phyloP scores from a whole-genome alignment of 164 flowering plant species.

The Stephania yunnanensis region DNA sequence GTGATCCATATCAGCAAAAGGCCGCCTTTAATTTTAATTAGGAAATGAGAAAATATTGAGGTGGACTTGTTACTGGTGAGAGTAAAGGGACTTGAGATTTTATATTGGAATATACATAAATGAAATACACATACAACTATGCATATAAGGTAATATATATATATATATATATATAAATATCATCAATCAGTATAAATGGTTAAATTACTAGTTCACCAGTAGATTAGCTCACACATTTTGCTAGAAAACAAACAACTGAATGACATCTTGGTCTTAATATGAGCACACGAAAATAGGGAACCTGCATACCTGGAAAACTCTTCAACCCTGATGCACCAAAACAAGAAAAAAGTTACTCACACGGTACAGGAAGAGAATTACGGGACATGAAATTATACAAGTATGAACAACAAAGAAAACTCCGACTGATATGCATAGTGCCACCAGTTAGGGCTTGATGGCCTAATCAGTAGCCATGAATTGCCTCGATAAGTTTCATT shows the following conservation, averaged over 20 bases:
- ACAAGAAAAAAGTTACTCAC: constrained; percentile 9
- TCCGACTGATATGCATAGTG: not conserved
- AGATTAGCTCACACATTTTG: not conserved
- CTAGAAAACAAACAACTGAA: not conserved
- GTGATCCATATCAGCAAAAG: not conserved
- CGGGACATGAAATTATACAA: not conserved
- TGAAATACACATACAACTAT: not conserved
- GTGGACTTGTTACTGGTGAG: not conserved
- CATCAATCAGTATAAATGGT: not conserved
- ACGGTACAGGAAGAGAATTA: not conserved
- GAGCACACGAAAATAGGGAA: not conserved
- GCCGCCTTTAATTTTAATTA: not conserved
- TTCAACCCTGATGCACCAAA: constrained; percentile 57
- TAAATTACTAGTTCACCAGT: not conserved
- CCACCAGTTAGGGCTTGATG: not conserved
- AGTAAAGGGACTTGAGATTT: not conserved
- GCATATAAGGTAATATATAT: not conserved
- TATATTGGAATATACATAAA: not conserved
- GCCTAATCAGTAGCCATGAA: not conserved
- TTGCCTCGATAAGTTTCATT: not conserved
- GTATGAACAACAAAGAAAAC: constrained; percentile 2
- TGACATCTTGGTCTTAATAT: not conserved
- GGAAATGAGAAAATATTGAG: not conserved
- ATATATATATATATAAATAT: not conserved
- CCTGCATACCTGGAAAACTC: constrained; percentile 73